Evolutionary conservation across 441 rosid species (phyloP).

Genomic region (Capsella rubella): DNA sequence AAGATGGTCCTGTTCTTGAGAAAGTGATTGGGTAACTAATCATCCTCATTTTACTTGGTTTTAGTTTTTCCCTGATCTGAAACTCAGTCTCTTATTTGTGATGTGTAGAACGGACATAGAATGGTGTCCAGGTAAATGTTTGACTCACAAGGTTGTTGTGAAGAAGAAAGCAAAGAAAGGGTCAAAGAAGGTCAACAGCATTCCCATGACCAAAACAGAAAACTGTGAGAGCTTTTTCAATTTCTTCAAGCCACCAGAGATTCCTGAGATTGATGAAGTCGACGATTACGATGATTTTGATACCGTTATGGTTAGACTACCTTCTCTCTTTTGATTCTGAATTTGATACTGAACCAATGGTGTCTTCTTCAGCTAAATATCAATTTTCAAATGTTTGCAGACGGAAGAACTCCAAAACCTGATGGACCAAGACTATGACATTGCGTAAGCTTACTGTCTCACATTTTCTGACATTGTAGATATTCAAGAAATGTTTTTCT

Average conservation of each 20-base stretch:
- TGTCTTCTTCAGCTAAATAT: slow-evolving; percentile 20
- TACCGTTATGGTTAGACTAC: slow-evolving; percentile 29
- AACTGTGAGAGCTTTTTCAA: slow-evolving; percentile 81
- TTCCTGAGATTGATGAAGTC: slow-evolving; percentile 36
- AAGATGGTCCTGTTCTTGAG: slow-evolving; percentile 74
- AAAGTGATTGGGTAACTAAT: slow-evolving; percentile 72
- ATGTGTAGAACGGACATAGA: slow-evolving; percentile 72
- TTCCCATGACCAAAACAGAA: slow-evolving; percentile 62
- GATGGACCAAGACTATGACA: slow-evolving; percentile 88
- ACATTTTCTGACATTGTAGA: slow-evolving; percentile 18
- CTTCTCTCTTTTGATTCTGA: not conserved
- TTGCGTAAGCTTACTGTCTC: slow-evolving; percentile 59
- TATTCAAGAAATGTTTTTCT: not conserved
- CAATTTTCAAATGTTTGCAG: slow-evolving; percentile 42
- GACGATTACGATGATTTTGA: slow-evolving; percentile 34
- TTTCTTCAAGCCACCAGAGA: slow-evolving; percentile 79
- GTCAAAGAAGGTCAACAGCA: slow-evolving; percentile 61
- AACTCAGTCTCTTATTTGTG: slow-evolving; percentile 1
- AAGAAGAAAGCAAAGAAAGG: slow-evolving; percentile 76
- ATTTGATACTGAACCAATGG: slow-evolving; percentile 8
- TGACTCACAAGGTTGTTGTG: slow-evolving; percentile 72
- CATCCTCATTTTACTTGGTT: slow-evolving; percentile 4
- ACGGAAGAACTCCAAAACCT: slow-evolving; percentile 73
- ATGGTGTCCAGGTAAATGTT: slow-evolving; percentile 81
- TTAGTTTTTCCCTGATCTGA: not conserved